Base-by-base conservation (phyloP, 2,329 filamentous ascomycete genomes). In the Conoideocrella luteorostrata region DNA sequence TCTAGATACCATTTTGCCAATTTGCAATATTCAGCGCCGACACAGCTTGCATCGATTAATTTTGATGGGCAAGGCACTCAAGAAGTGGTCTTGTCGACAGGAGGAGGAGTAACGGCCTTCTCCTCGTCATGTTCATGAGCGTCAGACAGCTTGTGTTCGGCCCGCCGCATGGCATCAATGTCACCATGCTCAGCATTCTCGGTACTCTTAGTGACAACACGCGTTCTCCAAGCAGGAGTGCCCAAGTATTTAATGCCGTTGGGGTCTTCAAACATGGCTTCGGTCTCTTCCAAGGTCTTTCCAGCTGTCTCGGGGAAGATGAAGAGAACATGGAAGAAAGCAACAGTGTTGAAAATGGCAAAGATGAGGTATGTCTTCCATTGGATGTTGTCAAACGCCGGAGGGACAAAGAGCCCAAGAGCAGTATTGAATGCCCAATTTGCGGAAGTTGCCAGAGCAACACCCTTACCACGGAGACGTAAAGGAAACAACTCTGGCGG, bases 261-360 rank as follows among this genome's bases (percentile, higher is more conserved):
- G 48, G 56, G 55, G 30, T 61, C 59, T 41, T 69, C 66, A 43
- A 77, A 76, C 43, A 75, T 70, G 32, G 60, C 59, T 39, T 72
- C 69, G 2, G 74, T 68, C 49, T 77, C 74, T 49, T 79, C 75
- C 1, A 78, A 64, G 0, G 71, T 71, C 62, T 76, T 77, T 41
- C 72, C 71, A 20, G 68, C 66, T 0, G 75, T 80, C 57, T 80
- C 75, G 0, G 75, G 75, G 60, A 78, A 80, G 39, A 71, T 52
- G 51, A 80, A 77, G 56, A 72, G 71, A 22, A 70, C 67, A 51
- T 77, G 72, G 41, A 71, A 53, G 44, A 73, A 71, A 60, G 73
- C 73, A 29, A 59, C 51, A n/a, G 64, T 62, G 51, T 71, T 73
- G 57, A 75, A 75, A n/a, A 74, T 62, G 30, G 66, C 72, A 44